Evolutionary conservation across 169 alveolate species (phyloP), one percentile per base, ranked within the genome.

Genomic region (Plasmodium knowlesi): DNA sequence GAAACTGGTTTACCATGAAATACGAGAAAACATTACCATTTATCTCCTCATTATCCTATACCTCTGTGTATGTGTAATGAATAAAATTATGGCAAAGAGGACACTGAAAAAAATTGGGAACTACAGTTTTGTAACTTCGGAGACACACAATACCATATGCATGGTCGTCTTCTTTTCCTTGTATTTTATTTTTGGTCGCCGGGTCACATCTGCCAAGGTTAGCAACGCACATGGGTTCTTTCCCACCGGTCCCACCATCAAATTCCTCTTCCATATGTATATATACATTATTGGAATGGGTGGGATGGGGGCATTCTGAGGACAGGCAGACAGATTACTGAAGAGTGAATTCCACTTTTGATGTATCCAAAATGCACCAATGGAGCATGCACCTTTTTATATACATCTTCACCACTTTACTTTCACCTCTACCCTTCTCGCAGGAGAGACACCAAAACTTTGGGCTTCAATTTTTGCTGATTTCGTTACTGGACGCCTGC

Each of bases 41-140:
- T 85, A 72, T 41, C 6, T 74, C 0, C 32, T 85, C 16, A 74
- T 76, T 22, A 46, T 85, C 8, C 5, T 72, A n/a, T 85, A 85
- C 79, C 53, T 85, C 25, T 30, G 84, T 10, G 85, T 85, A 6
- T 74, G 93, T 85, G 93, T 85, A 74, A 85, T 85, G 93, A 74
- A 74, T 74, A 85, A 85, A 73, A 34, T 85, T 9, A 50, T 85
- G 16, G 85, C 93, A 30, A 85, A 85, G 74, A 85, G 93, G 61
- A 85, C 86, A 2, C n/a, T 85, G 43, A 85, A 85, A 39, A 85
- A 32, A 10, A 85, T 85, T 5, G 93, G 93, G 5, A 85, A 85
- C 54, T 85, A 85, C 41, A 85, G 93, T 37, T 85, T 85, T 74
- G 85, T 85, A 14, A 85, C 93, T 16, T 85, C 93, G 14, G 85